These are phyloP conservation scores for Glycine tomentella DNA, from an alignment of 306 rosid species.

Conservation along the genomic window DNA sequence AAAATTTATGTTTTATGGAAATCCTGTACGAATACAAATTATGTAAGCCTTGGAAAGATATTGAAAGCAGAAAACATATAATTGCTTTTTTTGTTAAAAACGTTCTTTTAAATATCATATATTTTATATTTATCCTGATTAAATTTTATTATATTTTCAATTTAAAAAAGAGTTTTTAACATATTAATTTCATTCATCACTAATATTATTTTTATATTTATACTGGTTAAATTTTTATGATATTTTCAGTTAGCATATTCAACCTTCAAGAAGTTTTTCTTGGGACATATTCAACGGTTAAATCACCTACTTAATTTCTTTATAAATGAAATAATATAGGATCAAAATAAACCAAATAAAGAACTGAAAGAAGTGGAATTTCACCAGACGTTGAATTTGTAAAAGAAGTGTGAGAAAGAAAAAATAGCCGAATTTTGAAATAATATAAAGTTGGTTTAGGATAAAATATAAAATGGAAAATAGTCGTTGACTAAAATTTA, in stretches of 20 bases:
- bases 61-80: too few species aligned
- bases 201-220: too few species aligned
- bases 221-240: neutral
- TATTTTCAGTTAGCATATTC: conserved; percentile 18
- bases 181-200: too few species aligned
- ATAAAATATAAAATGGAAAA: conserved; percentile 16
- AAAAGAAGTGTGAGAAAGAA: neutral
- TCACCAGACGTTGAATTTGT: neutral
- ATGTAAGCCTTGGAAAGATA: neutral
- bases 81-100: too few species aligned
- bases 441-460: neutral
- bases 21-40: conserved; percentile 1
- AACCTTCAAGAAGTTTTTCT: neutral
- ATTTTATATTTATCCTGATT: neutral
- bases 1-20: neutral
- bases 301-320: neutral
- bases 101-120: neutral
- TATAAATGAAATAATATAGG: neutral
- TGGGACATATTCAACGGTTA: neutral
- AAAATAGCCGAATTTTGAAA: neutral
- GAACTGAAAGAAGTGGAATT: neutral
- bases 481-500: neutral
- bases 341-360: neutral
- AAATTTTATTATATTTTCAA: too few species aligned
- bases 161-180: too few species aligned